Evolutionary conservation across 2,329 filamentous ascomycete species (phyloP), one percentile per base, ranked within the genome.

Genomic region (Metarhizium anisopliae): DNA sequence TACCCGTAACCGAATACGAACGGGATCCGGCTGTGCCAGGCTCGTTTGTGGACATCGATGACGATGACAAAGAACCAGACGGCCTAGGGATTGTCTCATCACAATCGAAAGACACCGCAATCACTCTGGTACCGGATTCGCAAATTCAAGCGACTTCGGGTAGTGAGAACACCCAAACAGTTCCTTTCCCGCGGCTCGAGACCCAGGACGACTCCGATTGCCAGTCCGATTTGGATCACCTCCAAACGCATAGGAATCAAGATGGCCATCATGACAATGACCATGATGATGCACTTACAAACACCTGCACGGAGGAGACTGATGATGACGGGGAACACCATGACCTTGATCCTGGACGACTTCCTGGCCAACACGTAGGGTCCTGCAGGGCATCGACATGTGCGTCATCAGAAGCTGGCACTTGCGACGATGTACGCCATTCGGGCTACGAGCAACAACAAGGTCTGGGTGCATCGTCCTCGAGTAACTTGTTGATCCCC

Each of bases 401-500:
- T 53, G 71, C 73, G 49, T 75, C 73, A 14, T 67, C 68, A 6
- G 72, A 74, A 54, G 61, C 60, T 20, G 68, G 63, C 25, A 61
- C 60, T 18, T 55, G 60, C 50, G 65, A 68, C 38, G 65, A 71
- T 16, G 47, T 59, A n/a, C 62, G 65, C 30, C 63, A 65, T 38
- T 59, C 60, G 40, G 54, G 56, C 25, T 62, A 64, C 49, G 64
- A 66, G 7, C 63, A 60, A 50, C 67, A 64, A 30, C 63, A 64
- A 14, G 47, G 6, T 25, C 5, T n/a, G 11, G 64, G 57, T 11
- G 59, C 70, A 4, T 73, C 74, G 50, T 72, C 72, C 20, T 70
- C 75, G 14, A 73, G 73, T 55, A 77, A 72, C 55, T 69, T 83
- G 8, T 68, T 70, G 53, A 73, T 82, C 14, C 80, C 80, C 13